A percentile compares a stretch with the other conserved stretches of the same genome.
Evolutionary conservation across 2,329 filamentous ascomycete species (phyloP).

Genomic region (Cercospora sesami): DNA sequence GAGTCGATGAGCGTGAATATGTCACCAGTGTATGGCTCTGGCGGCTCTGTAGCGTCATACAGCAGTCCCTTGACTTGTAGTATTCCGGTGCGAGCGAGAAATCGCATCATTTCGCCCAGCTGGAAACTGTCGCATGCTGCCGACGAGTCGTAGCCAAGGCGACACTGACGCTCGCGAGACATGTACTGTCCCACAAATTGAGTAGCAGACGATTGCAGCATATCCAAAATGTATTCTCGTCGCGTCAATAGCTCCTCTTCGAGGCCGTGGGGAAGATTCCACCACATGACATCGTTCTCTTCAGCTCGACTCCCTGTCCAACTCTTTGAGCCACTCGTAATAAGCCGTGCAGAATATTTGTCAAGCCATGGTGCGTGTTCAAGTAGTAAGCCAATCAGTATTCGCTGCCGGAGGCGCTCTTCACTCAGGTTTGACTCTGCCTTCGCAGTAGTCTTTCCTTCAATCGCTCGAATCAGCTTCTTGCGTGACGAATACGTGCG

Average conservation of each 20-base stretch:
- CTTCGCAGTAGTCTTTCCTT: slow-evolving; percentile 48
- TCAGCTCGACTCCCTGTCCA: slow-evolving; percentile 57
- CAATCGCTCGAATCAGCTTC: slow-evolving; percentile 45
- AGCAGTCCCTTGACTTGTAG: slow-evolving; percentile 55
- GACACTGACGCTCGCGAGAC: slow-evolving; percentile 67
- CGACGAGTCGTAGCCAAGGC: slow-evolving; percentile 71
- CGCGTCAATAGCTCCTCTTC: slow-evolving; percentile 70
- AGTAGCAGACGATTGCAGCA: slow-evolving; percentile 66
- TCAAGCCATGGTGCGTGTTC: slow-evolving; percentile 63
- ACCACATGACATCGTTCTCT: slow-evolving; percentile 60
- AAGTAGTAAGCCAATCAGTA: slow-evolving; percentile 66
- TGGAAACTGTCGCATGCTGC: slow-evolving; percentile 74
- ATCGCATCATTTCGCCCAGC: slow-evolving; percentile 73
- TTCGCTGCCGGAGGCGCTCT: slow-evolving; percentile 67
- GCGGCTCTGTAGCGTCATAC: slow-evolving; percentile 43
- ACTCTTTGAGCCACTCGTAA: slow-evolving; percentile 56
- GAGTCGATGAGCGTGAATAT: slow-evolving; percentile 61
- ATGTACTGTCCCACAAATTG: slow-evolving; percentile 69
- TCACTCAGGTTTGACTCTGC: slow-evolving; percentile 51
- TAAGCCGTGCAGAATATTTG: slow-evolving; percentile 63
- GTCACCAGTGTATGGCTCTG: slow-evolving; percentile 59
- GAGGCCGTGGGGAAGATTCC: slow-evolving; percentile 67
- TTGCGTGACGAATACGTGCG: slow-evolving; percentile 54
- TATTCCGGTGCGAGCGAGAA: slow-evolving; percentile 63
- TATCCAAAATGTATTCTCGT: slow-evolving; percentile 66